Evolutionary conservation across 2,329 filamentous ascomycete genomes (phyloP), one percentile per base, ranked within the genome.

Genomic region (Botrytis squamosa): DNA sequence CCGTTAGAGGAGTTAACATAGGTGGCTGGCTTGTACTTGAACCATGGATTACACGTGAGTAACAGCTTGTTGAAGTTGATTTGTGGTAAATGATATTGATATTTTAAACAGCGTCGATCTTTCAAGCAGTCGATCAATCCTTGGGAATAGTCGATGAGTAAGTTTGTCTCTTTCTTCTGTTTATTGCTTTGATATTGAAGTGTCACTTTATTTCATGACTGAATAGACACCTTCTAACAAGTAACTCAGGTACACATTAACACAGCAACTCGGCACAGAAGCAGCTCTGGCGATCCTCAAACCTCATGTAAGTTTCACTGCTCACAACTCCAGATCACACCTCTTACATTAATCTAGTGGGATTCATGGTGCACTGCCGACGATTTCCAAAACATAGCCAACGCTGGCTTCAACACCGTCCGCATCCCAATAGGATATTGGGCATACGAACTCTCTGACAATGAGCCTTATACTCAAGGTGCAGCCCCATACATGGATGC

Each of bases 381-480:
- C 20, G 88, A 90, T 77, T 88, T 90, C 79, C 81, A 87, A 77
- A 87, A 86, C 76, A 90, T 90, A 77, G 84, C 84, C 29, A 80
- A 84, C 52, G 84, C 86, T 0, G 88, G 88, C 9, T 87, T 90
- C 81, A 90, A 90, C 79, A 82, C 87, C 16, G 86, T 90, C 16
- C 84, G 88, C 22, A 87, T 90, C 55, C 88, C 88, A 0, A 83
- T 90, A 71, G 87, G 88, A 12, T 90, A 85, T 78, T 90, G 88
- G 88, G 88, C 88, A 25, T 89, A 87, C 75, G 83, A 86, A 70
- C 85, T 86, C 22, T 80, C 82, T 40, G 82, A 83, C 46, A 81
- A 85, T 66, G 83, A 85, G 40, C 84, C 87, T 2, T 90, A 88
- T 76, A 84, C 85, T 3, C 80, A 83, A 74, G 87, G 87, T 7